Conservation (phyloP, 2,329 filamentous ascomycete species). For the Fusarium ambrosium region DNA sequence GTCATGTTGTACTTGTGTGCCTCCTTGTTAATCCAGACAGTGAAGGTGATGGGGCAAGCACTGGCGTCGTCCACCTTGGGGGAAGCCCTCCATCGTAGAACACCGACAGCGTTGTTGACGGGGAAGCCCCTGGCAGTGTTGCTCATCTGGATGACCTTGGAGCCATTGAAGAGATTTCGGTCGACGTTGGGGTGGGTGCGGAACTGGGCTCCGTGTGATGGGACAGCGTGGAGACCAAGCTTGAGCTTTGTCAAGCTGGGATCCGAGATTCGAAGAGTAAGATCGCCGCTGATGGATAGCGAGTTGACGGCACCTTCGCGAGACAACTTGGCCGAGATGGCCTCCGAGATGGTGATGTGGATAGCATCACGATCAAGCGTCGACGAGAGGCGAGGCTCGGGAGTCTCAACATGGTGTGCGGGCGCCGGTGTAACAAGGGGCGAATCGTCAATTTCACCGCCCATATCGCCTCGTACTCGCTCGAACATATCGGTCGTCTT, state of each 20-base stretch:
- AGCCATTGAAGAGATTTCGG: slow-evolving; percentile 84
- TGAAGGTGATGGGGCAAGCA: slow-evolving; percentile 93
- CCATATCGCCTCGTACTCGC: slow-evolving; percentile 90
- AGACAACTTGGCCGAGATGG: slow-evolving; percentile 90
- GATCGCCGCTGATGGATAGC: slow-evolving; percentile 90
- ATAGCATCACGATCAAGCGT: slow-evolving; percentile 86
- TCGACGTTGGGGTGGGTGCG: slow-evolving; percentile 98
- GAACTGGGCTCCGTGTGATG: slow-evolving; percentile 89
- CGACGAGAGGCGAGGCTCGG: slow-evolving; percentile 71
- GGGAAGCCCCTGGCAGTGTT: slow-evolving; percentile 92
- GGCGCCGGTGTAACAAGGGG: slow-evolving; percentile 76
- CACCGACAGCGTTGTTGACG: slow-evolving; percentile 91
- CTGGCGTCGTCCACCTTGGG: slow-evolving; percentile 84
- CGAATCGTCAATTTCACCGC: slow-evolving; percentile 83
- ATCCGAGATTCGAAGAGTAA: slow-evolving; percentile 92
- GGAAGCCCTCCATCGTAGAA: slow-evolving; percentile 91
- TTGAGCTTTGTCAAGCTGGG: slow-evolving; percentile 92
- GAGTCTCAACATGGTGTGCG: slow-evolving; percentile 64
- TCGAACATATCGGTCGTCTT: slow-evolving; percentile 99
- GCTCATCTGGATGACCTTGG: slow-evolving; percentile 89
- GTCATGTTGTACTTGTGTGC: slow-evolving; percentile 89
- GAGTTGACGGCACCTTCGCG: slow-evolving; percentile 89
- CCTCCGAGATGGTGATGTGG: slow-evolving; percentile 88
- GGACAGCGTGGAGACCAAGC: slow-evolving; percentile 80
- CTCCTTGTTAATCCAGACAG: slow-evolving; percentile 96